Conservation (phyloP, 2,329 filamentous ascomycete species). For the Aspergillus texensis region DNA sequence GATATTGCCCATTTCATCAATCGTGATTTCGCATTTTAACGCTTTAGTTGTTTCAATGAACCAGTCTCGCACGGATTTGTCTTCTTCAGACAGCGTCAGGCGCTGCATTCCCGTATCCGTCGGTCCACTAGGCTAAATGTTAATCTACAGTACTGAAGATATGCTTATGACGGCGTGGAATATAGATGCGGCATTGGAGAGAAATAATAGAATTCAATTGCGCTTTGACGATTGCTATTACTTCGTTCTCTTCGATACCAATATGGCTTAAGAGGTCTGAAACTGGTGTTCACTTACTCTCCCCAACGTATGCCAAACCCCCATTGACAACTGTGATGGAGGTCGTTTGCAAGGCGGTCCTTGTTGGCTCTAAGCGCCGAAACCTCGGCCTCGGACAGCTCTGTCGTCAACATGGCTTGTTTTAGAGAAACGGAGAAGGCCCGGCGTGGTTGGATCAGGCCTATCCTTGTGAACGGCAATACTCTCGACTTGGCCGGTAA, state of each 20-base stretch:
- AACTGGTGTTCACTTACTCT: constrained; percentile 52
- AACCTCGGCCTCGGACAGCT: constrained; percentile 55
- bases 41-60: constrained; percentile 65
- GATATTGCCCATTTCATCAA: constrained; percentile 80
- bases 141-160: neutral
- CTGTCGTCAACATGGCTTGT: constrained; percentile 40
- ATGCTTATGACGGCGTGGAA: neutral
- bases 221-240: neutral
- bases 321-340: constrained; percentile 69
- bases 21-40: constrained; percentile 67
- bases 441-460: constrained; percentile 11
- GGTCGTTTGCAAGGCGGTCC: constrained; percentile 62
- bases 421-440: constrained; percentile 16
- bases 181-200: neutral
- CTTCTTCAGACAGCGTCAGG: constrained; percentile 69
- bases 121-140: constrained; percentile 27
- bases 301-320: constrained; percentile 69
- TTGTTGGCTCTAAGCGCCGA: constrained; percentile 60
- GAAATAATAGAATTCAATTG: neutral
- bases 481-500: constrained; percentile 5
- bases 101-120: constrained; percentile 78
- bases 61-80: constrained; percentile 75
- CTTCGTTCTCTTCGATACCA: neutral
- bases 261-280: neutral
- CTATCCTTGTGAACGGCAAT: neutral